These are phyloP conservation scores for Brassica napus DNA, from an alignment of 345 rosid species.

Conservation along the genomic window Da-Ae NC_063452.1:23132501-23133000, in stretches of 20 bases:
- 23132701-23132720: constrained; percentile 95
- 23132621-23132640: not conserved
- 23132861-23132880: constrained; percentile 59
- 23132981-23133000: constrained; percentile 90
- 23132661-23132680: constrained; percentile 94
- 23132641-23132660: constrained; percentile 27
- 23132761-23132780: constrained; percentile 98
- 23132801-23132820: constrained; percentile 60
- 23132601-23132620: not conserved
- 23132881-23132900: constrained; percentile 80
- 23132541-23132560: constrained; percentile 99
- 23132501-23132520: constrained; percentile 99
- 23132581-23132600: not conserved
- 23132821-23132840: constrained; percentile 61
- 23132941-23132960: constrained; percentile 53
- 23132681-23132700: constrained; percentile 99
- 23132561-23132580: constrained; percentile 84
- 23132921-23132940: constrained; percentile 76
- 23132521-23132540: constrained; percentile 87
- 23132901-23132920: constrained; percentile 75
- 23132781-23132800: constrained; percentile 94
- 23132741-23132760: constrained; percentile 87
- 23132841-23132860: constrained; percentile 54
- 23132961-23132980: constrained; percentile 61
- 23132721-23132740: constrained; percentile 90